Evolutionary conservation across 1,139 yeast species (phyloP).

Genomic region (Geotrichum aggregatum): DNA sequence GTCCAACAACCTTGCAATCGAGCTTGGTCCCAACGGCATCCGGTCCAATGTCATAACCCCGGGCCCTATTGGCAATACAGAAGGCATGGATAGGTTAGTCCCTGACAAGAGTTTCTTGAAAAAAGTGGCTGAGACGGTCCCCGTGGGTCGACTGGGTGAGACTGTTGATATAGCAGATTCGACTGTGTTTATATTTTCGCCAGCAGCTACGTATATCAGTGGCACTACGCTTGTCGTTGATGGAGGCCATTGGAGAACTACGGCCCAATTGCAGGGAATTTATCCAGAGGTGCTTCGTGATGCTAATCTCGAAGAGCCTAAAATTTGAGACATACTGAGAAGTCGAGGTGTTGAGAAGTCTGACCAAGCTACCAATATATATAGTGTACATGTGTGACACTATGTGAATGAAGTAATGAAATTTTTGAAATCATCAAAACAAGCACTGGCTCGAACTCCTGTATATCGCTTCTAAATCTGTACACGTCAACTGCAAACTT

Average conservation of each 20-base stretch:
- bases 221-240: constrained; percentile 82
- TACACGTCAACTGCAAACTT: no score
- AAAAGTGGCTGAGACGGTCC: constrained; percentile 49
- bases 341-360: no score
- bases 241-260: constrained; percentile 83
- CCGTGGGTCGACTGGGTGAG: constrained; percentile 72
- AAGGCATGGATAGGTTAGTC: constrained; percentile 62
- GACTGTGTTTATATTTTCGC: constrained; percentile 77
- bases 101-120: constrained; percentile 42
- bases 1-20: constrained; percentile 77
- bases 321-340: no score
- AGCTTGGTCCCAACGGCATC: constrained; percentile 82
- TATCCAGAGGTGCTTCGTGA: constrained; percentile 22
- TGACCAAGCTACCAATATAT: no score
- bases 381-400: no score
- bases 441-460: no score
- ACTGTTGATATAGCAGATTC: constrained; percentile 83
- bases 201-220: constrained; percentile 71
- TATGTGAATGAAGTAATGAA: no score
- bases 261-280: constrained; percentile 8
- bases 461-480: no score
- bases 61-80: constrained; percentile 77
- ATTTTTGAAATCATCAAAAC: no score
- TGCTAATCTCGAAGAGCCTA: constrained; percentile 9
- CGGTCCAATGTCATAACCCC: constrained; percentile 83